Evolutionary conservation across 2,329 filamentous ascomycete genomes (phyloP), one percentile per base, ranked within the genome.

Genomic region (Sarocladium oryzae): DNA sequence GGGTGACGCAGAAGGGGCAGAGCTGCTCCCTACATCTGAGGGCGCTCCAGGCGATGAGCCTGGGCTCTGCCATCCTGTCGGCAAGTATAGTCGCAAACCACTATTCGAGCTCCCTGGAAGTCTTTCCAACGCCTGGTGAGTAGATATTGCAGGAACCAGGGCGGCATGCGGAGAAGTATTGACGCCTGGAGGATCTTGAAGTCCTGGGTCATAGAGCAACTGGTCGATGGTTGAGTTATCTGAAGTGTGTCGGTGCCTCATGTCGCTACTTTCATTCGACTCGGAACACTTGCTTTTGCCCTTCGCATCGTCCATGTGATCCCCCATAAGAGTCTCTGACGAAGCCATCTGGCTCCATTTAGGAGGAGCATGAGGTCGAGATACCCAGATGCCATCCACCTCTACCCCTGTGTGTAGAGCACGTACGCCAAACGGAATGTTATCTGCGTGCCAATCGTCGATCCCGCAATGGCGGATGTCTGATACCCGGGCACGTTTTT

Each of bases 361-460:
- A 2, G 73, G 70, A 10, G 72, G 73, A 9, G 69, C 67, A 40
- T 7, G 36, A 4, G 75, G 73, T 49, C 73, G 71, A 21, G 82
- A 84, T 48, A 87, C 81, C 84, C 86, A 89, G 49, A 96, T 90
- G 3, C 89, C 91, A 56, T 95, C 88, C 7, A 95, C 81, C 63
- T 92, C 81, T 38, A 95, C 75, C 5, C 90, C 90, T 58, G 81
- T 86, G 64, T 96, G 85, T 43, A 96, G 81, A 6, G 91, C 91
- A 58, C 87, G 83, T 50, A 93, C 81, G 18, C 92, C 91, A 61
- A 96, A 96, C 0, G 89, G 90, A 32, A 95, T 81, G 9, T 88
- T 84, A 49, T 80, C 73, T 16, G 59, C 53, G 24, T 63, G 61
- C 50, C 63, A 48, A 16, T 59, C 53, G 5, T 65, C 56, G 45